Base-by-base conservation (phyloP, 768 basidiomycete species). In the Cystobasidium ongulense region DNA sequence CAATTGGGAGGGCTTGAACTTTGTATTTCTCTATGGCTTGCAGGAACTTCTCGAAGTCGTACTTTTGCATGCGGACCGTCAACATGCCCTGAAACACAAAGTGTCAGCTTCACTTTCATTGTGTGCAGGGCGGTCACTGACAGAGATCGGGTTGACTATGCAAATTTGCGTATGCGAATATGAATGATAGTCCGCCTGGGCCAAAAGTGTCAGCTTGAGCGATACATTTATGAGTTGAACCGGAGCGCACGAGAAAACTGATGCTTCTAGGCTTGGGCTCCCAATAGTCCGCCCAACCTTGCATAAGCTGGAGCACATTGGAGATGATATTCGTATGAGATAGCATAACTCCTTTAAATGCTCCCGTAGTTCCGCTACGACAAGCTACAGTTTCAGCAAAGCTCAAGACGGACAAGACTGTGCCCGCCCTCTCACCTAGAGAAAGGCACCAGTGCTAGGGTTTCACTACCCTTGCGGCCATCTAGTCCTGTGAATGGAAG, bases 31-130 rank as follows among this genome's bases (percentile, higher is more conserved):
- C 84, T 59, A 95, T 85, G 62, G 85, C 83, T 13, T 84, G 82
- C 75, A 90, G 88, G 77, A 90, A 90, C 64, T 82, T 80, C 0
- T 82, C 82, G 0, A 90, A 88, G 75, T 92, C 89, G 79, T 93
- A 94, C 38, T 86, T 86, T 0, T 85, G 80, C 79, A 89, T 85
- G 59, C 91, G 82, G 27, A 87, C 83, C 0, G 86, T 81, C 33
- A 35, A 31, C 46, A 46, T 39, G 23, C 43, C 62, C 57, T 59
- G 25, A n/a, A n/a, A n/a, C n/a, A n/a, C n/a, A n/a, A n/a, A n/a
- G n/a, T n/a, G n/a, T n/a, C n/a, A n/a, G n/a, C n/a, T n/a, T n/a
- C n/a, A n/a, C n/a, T n/a, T 46, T 46, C n/a, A 46, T 13, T n/a
- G 43, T 46, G 13, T 46, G 43, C 13, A 46, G 43, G 43, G 13